Conservation (phyloP, 2,329 filamentous ascomycete species). For the Cladosporium sp. region DNA sequence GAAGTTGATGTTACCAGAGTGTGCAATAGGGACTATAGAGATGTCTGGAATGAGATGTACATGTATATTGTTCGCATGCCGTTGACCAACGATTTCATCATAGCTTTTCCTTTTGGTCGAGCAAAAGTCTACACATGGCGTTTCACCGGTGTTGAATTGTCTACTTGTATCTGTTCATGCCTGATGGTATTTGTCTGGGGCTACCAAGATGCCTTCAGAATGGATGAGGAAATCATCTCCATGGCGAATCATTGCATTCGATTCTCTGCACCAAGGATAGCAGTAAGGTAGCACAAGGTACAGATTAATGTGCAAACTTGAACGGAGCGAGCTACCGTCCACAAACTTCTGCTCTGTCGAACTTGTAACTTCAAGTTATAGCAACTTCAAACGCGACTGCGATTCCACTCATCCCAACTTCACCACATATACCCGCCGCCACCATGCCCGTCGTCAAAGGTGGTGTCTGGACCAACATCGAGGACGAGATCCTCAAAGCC, state of each 20-base stretch:
- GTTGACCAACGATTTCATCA: slow-evolving; percentile 10
- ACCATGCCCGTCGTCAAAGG: slow-evolving; percentile 66
- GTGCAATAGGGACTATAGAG: neutral
- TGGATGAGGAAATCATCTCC: too few species aligned
- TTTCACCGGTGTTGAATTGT: neutral
- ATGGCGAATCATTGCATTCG: neutral
- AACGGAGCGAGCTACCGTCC: neutral
- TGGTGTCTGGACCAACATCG: slow-evolving; percentile 69
- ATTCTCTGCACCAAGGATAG: neutral
- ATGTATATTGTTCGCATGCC: neutral
- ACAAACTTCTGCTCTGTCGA: neutral
- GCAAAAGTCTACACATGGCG: neutral
- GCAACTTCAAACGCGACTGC: slow-evolving; percentile 6
- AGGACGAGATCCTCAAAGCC: slow-evolving; percentile 96
- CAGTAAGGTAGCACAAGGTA: neutral
- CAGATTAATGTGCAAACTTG: neutral
- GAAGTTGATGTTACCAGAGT: neutral
- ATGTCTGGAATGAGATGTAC: neutral
- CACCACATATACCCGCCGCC: slow-evolving; percentile 22
- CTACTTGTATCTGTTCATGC: neutral
- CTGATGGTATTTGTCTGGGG: too few species aligned
- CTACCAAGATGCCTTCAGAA: too few species aligned
- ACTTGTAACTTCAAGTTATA: neutral
- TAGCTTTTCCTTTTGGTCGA: neutral
- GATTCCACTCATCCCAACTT: neutral